phyloP scores from a whole-genome alignment of 2,329 filamentous ascomycete genomes.

The Corinectria fuckeliana region DNA sequence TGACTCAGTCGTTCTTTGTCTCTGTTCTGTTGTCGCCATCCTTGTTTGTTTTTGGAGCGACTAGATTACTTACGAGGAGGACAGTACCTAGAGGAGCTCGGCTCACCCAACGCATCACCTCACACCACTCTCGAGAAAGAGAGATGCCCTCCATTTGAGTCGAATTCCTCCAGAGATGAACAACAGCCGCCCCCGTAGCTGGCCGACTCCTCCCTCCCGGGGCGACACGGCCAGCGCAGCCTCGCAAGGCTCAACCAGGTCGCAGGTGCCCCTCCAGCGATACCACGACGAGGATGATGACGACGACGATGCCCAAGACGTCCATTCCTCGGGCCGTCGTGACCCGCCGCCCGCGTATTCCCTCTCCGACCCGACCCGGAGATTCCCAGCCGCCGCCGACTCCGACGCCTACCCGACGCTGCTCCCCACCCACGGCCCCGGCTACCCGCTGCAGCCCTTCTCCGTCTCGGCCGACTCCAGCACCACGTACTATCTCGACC shows the following conservation, averaged over 20 bases:
- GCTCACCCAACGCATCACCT: too few relatives aligned
- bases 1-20: background rate
- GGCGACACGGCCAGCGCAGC: constrained; percentile 19
- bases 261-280: constrained; percentile 27
- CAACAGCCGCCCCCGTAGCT: constrained; percentile 1
- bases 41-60: too few relatives aligned
- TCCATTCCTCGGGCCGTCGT: constrained; percentile 11
- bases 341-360: constrained; percentile 3
- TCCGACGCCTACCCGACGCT: background rate
- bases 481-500: constrained; percentile 52
- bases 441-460: constrained; percentile 36
- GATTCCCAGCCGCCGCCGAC: constrained; percentile 4
- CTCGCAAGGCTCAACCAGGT: constrained; percentile 23
- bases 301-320: constrained; percentile 19
- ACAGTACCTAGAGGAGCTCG: too few relatives aligned
- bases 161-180: constrained; percentile 18
- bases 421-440: constrained; percentile 23
- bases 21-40: too few relatives aligned
- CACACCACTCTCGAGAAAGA: too few relatives aligned
- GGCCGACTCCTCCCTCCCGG: constrained; percentile 16
- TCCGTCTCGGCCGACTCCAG: constrained; percentile 41
- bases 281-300: constrained; percentile 27
- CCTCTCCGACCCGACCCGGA: background rate
- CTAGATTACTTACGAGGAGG: too few relatives aligned
- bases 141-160: too few relatives aligned